Evolutionary conservation across 305 asterid genomes (phyloP).

Genomic region (Solanum hybrid): DNA sequence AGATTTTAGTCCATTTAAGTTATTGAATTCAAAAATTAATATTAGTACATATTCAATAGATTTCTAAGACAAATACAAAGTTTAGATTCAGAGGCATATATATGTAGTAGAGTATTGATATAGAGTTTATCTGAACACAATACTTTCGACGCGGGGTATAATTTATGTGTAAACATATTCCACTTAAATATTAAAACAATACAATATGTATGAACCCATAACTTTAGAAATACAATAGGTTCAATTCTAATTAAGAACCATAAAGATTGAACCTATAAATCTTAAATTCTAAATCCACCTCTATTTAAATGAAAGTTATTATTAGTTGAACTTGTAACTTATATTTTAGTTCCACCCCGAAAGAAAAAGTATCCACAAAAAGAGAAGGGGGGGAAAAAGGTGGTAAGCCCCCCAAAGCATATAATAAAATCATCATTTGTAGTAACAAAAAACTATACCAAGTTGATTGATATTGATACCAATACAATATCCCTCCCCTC

Average conservation of each 20-base stretch:
- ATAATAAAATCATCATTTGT: slow-evolving; percentile 25
- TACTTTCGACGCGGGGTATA: not conserved
- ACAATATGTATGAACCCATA: not conserved
- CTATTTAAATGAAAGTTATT: not conserved
- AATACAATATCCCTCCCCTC: not conserved
- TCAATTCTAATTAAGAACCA: not conserved
- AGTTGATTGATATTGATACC: not conserved
- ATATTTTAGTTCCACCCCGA: not conserved
- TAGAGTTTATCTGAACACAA: not conserved
- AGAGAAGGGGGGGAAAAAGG: no score
- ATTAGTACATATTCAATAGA: not conserved
- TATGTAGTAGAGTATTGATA: not conserved
- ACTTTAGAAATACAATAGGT: not conserved
- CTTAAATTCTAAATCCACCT: not conserved
- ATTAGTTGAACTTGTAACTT: not conserved
- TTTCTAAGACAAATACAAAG: not conserved
- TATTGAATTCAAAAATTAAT: not conserved
- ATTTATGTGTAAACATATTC: not conserved
- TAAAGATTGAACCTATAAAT: not conserved
- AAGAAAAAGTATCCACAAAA: not conserved
- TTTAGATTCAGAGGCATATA: not conserved
- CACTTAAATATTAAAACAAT: not conserved
- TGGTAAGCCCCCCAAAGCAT: slow-evolving; percentile 17
- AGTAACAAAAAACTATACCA: not conserved
- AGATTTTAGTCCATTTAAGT: not conserved